Base-by-base conservation (phyloP, 345 rosid genomes). In the Eucalyptus tenuipes region DNA sequence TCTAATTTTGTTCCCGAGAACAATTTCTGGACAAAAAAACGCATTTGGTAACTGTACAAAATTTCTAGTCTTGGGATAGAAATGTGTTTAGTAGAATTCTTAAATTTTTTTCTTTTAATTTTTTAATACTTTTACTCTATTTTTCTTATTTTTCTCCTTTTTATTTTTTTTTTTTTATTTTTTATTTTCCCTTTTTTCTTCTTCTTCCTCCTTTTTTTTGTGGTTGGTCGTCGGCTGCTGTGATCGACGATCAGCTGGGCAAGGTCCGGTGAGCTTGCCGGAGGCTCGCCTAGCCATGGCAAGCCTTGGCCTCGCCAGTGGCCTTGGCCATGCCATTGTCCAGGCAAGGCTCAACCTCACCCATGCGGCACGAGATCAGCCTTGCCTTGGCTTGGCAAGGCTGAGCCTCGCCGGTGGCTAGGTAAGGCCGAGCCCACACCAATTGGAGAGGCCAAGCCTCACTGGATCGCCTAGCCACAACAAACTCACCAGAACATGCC, bases 161-260 rank as follows among this genome's bases (percentile, higher is more conserved):
- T 13, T 18, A 1, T 50, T 16, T 50, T 50, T 5, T 1, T 42
- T 42, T 5, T 50, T 49, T 16, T 49, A 0, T 16, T 49, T 50
- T 50, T 50, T 6, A 0, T 7, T 50, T 52, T 7, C 24, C 24
- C 0, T 3, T 52, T 52, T 52, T 52, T 52, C 22, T 52, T 52
- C 55, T 52, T 52, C 55, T 52, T 52, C 55, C 10, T 52, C 55
- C 55, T 52, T 7, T 4, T 7, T 4, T 52, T 52, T 52, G 55
- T 7, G 24, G 55, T 52, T 52, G 55, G 55, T 52, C 9, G 0
- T 0, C 4, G 0, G 1, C 2, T 0, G 0, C 0, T 3, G 1
- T 52, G 55, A 7, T 52, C 1, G 0, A 0, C 4, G 2, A 18
- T 52, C 0, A 17, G 1, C 4, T 50, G 7, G 10, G 55, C 0